Conservation (phyloP, 2,329 filamentous ascomycete species). For the Neoarthrinium moseri region DNA sequence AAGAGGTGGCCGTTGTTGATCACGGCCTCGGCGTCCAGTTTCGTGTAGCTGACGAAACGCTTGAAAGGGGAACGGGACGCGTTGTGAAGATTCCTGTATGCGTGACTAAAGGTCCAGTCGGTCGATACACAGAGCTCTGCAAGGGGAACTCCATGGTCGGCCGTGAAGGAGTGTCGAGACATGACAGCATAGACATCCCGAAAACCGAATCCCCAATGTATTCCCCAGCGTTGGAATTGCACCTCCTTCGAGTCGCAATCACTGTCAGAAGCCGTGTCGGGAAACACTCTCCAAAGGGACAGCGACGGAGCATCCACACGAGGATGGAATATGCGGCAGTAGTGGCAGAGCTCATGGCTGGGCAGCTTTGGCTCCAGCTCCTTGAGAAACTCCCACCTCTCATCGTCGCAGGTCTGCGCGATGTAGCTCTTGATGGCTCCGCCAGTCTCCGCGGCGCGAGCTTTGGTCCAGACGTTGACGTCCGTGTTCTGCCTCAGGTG, state of each 20-base stretch:
- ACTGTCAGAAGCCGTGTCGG: background rate
- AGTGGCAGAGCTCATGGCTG: slow-evolving; percentile 11
- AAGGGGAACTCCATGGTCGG: slow-evolving; percentile 6
- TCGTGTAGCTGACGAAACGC: slow-evolving; percentile 13
- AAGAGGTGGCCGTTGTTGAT: slow-evolving; percentile 3
- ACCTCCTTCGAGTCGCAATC: slow-evolving; percentile 12
- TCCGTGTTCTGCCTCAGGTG: slow-evolving; percentile 1
- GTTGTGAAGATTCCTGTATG: slow-evolving; percentile 11
- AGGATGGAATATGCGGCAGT: slow-evolving; percentile 13
- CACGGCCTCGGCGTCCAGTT: slow-evolving; percentile 12
- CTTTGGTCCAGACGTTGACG: slow-evolving; percentile 1
- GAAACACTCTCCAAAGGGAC: slow-evolving; percentile 5
- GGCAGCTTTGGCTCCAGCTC: slow-evolving; percentile 6
- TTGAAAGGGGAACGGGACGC: slow-evolving; percentile 10
- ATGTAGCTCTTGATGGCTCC: slow-evolving; percentile 3
- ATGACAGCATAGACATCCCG: slow-evolving; percentile 11
- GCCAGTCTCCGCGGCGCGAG: background rate
- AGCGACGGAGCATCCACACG: background rate
- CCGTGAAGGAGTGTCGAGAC: background rate
- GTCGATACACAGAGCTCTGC: slow-evolving; percentile 10
- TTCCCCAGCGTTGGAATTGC: slow-evolving; percentile 8
- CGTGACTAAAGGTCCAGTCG: slow-evolving; percentile 10
- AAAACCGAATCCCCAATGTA: slow-evolving; percentile 13
- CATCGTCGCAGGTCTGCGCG: background rate
- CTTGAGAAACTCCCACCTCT: slow-evolving; percentile 11